Evolutionary conservation across 2,329 filamentous ascomycete species (phyloP).

Genomic region (Magnaporthiopsis poae): DNA sequence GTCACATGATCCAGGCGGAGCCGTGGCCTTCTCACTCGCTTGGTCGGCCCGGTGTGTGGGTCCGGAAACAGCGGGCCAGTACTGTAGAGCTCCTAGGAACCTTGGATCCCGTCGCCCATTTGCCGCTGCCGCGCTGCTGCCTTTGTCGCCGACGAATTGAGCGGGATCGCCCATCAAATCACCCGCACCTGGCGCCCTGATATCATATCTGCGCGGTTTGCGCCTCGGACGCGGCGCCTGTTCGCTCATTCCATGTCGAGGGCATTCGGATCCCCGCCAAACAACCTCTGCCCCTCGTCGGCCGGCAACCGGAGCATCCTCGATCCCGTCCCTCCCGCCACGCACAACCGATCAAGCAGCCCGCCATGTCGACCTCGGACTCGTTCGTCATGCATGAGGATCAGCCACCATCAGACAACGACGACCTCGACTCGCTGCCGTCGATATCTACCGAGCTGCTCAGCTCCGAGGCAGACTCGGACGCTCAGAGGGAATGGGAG

Average conservation of each 20-base stretch:
- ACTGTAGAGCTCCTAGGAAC: too few species aligned
- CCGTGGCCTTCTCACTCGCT: background rate
- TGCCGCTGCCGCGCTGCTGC: background rate
- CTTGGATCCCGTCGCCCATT: background rate
- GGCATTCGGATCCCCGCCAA: too few species aligned
- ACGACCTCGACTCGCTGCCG: conserved; percentile 55
- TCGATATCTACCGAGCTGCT: conserved; percentile 45
- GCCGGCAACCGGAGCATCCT: background rate
- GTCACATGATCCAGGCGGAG: background rate
- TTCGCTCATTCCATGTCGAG: background rate
- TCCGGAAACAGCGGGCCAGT: background rate
- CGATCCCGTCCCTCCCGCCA: conserved; percentile 2
- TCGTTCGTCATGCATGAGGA: conserved; percentile 43
- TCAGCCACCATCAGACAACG: conserved; percentile 29
- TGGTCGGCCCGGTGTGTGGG: background rate
- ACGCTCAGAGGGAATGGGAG: conserved; percentile 91
- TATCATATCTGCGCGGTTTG: background rate
- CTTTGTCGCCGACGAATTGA: background rate
- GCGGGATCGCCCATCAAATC: background rate
- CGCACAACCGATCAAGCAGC: background rate
- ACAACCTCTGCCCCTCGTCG: too few species aligned
- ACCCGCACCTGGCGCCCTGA: background rate
- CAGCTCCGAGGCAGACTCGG: conserved; percentile 53
- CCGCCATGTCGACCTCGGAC: conserved; percentile 26
- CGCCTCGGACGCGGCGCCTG: background rate